Evolutionary conservation across 257 asterid species (phyloP).

Genomic region (Haberlea rhodopensis): DNA sequence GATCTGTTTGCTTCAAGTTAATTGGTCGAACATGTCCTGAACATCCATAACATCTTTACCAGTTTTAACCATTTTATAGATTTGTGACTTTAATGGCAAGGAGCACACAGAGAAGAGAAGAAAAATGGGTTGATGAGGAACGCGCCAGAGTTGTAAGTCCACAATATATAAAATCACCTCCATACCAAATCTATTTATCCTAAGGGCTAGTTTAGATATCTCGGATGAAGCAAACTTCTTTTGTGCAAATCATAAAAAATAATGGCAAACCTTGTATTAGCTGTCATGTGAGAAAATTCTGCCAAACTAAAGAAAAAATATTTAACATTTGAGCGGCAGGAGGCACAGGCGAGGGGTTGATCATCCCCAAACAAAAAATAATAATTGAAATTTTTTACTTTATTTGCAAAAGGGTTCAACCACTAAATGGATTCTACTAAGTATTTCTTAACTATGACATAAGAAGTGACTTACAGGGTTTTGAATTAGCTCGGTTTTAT

Average conservation of each 20-base stretch:
- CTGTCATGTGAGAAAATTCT: background rate
- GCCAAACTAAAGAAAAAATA: background rate
- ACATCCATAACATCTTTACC: background rate
- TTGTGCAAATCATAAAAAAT: background rate
- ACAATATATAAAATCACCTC: slow-evolving; percentile 16
- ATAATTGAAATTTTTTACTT: no score
- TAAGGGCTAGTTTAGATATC: background rate
- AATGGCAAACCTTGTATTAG: background rate
- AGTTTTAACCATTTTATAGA: background rate
- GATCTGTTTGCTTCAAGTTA: background rate
- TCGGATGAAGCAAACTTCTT: background rate
- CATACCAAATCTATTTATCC: background rate
- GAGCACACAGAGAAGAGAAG: background rate
- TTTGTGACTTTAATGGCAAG: background rate
- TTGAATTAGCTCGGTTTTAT: slow-evolving; percentile 43
- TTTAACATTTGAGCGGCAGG: background rate
- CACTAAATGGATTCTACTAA: background rate
- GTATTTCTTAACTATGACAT: slow-evolving; percentile 2
- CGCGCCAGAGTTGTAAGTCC: slow-evolving; percentile 5
- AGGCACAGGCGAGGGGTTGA: no score
- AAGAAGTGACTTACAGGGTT: slow-evolving; percentile 58
- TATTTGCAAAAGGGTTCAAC: background rate
- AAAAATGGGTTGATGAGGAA: slow-evolving; percentile 6
- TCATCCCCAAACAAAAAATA: no score
- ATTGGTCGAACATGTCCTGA: background rate